Conservation (phyloP, 805 yeast species). For the Pichia insulana region DNA sequence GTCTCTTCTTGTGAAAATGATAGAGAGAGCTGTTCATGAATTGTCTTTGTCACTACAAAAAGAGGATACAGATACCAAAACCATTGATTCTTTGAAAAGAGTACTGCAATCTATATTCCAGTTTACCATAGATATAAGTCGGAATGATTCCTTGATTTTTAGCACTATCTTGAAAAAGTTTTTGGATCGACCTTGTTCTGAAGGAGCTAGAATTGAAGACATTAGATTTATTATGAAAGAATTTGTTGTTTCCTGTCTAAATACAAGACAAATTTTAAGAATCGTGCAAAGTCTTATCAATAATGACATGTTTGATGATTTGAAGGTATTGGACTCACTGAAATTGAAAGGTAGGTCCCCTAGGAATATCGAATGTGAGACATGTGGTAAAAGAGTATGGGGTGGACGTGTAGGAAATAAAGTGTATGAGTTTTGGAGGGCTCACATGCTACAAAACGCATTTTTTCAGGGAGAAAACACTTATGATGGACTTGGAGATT, state of each 20-base stretch:
- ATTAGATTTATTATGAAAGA: conserved; percentile 53
- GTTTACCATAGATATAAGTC: conserved; percentile 27
- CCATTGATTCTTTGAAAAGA: conserved; percentile 25
- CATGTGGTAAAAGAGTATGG: conserved; percentile 69
- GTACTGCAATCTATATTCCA: conserved; percentile 36
- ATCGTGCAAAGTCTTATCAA: conserved; percentile 48
- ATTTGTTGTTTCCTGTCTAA: conserved; percentile 52
- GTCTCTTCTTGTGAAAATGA: conserved; percentile 31
- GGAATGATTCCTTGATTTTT: conserved; percentile 33
- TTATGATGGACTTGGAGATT: conserved; percentile 16
- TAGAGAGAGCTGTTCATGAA: conserved; percentile 31
- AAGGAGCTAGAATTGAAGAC: conserved; percentile 47
- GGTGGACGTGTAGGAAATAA: conserved; percentile 50
- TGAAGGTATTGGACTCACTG: conserved; percentile 34
- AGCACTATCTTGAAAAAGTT: conserved; percentile 47
- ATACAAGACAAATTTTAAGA: conserved; percentile 49
- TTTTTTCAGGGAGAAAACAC: conserved; percentile 7
- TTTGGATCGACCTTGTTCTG: conserved; percentile 39
- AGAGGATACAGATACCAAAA: conserved; percentile 15
- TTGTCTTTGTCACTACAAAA: conserved; percentile 15
- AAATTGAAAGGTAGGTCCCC: conserved; percentile 57
- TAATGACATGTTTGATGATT: conserved; percentile 41
- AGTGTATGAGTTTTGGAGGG: conserved; percentile 52
- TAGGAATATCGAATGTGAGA: conserved; percentile 50
- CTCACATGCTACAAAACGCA: conserved; percentile 16